phyloP scores from a whole-genome alignment of 2,329 filamentous ascomycete genomes.

The Chalaropsis ovoidea region DNA sequence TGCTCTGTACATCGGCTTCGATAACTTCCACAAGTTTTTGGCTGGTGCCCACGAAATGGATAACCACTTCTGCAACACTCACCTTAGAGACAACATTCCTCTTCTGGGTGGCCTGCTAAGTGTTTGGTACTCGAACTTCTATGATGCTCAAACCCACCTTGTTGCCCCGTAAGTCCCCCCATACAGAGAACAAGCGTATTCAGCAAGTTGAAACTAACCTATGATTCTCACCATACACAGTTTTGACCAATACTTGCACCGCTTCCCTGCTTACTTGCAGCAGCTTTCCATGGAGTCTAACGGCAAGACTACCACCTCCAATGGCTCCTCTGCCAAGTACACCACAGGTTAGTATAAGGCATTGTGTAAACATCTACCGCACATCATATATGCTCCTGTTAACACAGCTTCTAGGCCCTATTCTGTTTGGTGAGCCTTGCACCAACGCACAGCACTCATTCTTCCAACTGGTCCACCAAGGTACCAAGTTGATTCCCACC shows the following conservation, averaged over 20 bases:
- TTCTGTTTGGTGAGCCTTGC: slow-evolving; percentile 94
- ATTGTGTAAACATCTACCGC: background rate
- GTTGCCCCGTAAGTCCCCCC: slow-evolving; percentile 67
- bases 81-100: slow-evolving; percentile 90
- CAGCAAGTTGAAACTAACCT: slow-evolving; percentile 20
- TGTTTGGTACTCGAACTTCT: slow-evolving; percentile 99
- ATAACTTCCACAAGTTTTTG: slow-evolving; percentile 96
- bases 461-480: slow-evolving; percentile 98
- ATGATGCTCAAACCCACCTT: slow-evolving; percentile 92
- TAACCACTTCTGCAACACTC: slow-evolving; percentile 88
- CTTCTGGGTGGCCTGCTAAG: slow-evolving; percentile 83
- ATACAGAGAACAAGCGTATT: background rate
- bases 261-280: slow-evolving; percentile 97
- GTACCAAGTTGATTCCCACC: slow-evolving; percentile 94
- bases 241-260: slow-evolving; percentile 98
- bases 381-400: slow-evolving; percentile 22
- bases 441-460: slow-evolving; percentile 99
- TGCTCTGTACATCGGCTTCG: slow-evolving; percentile 86
- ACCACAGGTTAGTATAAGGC: slow-evolving; percentile 55
- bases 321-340: slow-evolving; percentile 86
- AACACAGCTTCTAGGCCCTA: slow-evolving; percentile 46
- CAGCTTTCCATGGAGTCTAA: slow-evolving; percentile 99
- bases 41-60: slow-evolving; percentile 95
- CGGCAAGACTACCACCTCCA: slow-evolving; percentile 90
- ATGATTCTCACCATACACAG: slow-evolving; percentile 35